These are phyloP conservation scores for Chimonanthus praecox DNA, from an alignment of 164 flowering plant genomes.

Conservation along the genomic window DNA sequence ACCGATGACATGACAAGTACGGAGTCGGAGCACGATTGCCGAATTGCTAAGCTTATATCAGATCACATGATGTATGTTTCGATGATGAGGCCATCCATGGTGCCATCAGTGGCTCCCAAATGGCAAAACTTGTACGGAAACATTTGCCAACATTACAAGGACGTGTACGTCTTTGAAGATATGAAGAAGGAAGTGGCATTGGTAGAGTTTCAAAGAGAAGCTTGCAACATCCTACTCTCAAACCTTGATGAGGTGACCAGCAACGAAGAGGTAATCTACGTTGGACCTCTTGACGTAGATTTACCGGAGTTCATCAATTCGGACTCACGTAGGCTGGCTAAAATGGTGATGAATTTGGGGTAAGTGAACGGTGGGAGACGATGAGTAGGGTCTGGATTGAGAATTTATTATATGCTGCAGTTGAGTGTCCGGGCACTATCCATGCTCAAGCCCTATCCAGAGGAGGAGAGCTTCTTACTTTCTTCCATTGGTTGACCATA, in stretches of 20 bases:
- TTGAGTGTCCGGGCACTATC: neutral
- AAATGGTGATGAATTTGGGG: neutral
- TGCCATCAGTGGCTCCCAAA: constrained; percentile 11
- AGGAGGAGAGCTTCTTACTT: constrained; percentile 14
- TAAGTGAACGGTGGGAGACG: neutral
- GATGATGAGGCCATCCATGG: constrained; percentile 8
- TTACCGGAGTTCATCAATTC: too few species aligned
- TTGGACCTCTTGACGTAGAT: too few species aligned
- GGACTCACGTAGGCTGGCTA: constrained; percentile 10
- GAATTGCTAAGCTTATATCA: constrained; percentile 5
- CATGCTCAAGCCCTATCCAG: constrained; percentile 11
- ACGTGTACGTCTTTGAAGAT: neutral
- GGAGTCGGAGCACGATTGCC: too few species aligned
- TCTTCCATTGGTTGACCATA: neutral
- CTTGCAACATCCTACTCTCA: constrained; percentile 2
- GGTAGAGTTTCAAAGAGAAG: neutral
- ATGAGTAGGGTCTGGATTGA: constrained; percentile 15
- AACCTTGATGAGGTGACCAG: too few species aligned
- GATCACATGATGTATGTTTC: constrained; percentile 20
- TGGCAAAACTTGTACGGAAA: constrained; percentile 12
- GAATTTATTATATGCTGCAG: constrained; percentile 9
- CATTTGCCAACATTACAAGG: constrained; percentile 16
- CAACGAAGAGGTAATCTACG: too few species aligned
- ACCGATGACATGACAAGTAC: neutral
- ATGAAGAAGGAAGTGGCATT: neutral